phyloP scores from a whole-genome alignment of 2,329 filamentous ascomycete species.

The Neonectria ditissima region DNA sequence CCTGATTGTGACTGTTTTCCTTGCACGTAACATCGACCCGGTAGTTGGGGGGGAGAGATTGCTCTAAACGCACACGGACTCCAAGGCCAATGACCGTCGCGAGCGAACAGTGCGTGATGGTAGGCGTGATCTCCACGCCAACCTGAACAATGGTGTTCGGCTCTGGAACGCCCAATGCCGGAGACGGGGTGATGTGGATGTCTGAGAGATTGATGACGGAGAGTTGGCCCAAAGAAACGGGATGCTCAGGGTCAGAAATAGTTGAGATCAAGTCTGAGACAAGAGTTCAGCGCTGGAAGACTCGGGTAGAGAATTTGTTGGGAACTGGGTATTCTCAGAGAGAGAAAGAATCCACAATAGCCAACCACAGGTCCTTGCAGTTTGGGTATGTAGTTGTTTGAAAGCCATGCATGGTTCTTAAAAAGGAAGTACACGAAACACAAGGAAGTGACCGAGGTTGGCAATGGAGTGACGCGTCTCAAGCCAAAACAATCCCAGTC shows the following conservation, averaged over 20 bases:
- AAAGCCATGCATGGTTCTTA: constrained; percentile 7
- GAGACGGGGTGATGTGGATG: constrained; percentile 76
- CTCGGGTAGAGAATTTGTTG: not conserved
- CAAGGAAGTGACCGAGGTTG: not conserved
- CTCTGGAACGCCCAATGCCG: constrained; percentile 53
- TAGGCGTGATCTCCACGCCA: constrained; percentile 91
- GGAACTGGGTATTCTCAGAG: not conserved
- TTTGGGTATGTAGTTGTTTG: not conserved
- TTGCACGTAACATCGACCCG: constrained; percentile 94
- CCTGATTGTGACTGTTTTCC: constrained; percentile 94
- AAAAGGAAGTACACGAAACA: constrained; percentile 15
- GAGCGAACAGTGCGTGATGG: constrained; percentile 95
- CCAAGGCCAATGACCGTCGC: constrained; percentile 96
- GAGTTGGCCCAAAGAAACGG: constrained; percentile 90
- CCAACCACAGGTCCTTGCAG: not conserved
- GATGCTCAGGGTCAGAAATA: constrained; percentile 97
- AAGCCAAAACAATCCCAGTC: not conserved
- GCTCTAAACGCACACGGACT: constrained; percentile 90
- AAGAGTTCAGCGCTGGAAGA: constrained; percentile 33
- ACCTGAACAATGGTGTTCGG: constrained; percentile 75
- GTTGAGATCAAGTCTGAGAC: constrained; percentile 86
- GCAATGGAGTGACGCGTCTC: not conserved
- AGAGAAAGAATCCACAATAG: not conserved
- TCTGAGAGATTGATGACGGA: constrained; percentile 97
- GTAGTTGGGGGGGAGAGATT: constrained; percentile 90